These are phyloP conservation scores for Chlamydomonas incerta DNA, from an alignment of 139 green algal genomes.

Conservation along the genomic window DNA sequence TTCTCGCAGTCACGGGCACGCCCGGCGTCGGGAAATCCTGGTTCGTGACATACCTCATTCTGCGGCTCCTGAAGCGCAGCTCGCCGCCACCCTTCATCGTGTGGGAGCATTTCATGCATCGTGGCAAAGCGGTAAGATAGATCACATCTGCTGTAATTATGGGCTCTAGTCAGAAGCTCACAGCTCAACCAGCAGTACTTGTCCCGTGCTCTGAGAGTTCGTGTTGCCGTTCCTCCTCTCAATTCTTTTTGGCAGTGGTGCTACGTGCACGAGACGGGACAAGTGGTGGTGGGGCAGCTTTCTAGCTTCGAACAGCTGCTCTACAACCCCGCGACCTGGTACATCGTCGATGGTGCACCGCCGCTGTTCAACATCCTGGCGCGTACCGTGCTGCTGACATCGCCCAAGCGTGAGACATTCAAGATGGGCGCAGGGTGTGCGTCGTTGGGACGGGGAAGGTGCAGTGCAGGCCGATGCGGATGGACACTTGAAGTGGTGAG, in stretches of 20 bases:
- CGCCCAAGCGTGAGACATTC: background rate
- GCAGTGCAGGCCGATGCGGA: too few species aligned
- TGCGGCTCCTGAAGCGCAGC: background rate
- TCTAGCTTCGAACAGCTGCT: background rate
- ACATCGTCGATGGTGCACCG: background rate
- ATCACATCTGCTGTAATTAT: too few species aligned
- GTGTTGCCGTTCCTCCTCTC: background rate
- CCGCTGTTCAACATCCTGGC: background rate
- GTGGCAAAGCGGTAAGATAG: background rate
- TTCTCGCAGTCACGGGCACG: background rate
- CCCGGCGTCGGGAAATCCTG: background rate
- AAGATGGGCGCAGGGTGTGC: background rate
- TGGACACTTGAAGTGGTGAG: too few species aligned
- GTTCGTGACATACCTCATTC: background rate
- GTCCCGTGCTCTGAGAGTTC: background rate
- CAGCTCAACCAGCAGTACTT: background rate
- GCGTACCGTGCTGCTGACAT: background rate
- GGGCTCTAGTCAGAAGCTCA: background rate
- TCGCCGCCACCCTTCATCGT: background rate
- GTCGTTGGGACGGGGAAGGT: too few species aligned
- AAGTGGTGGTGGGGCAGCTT: background rate
- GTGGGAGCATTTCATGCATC: background rate
- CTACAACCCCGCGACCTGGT: background rate
- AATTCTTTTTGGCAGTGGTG: background rate
- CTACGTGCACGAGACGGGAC: background rate